Base-by-base conservation (phyloP, 192 early-diverging fungal genomes). In the Piromyces finnis region DNA sequence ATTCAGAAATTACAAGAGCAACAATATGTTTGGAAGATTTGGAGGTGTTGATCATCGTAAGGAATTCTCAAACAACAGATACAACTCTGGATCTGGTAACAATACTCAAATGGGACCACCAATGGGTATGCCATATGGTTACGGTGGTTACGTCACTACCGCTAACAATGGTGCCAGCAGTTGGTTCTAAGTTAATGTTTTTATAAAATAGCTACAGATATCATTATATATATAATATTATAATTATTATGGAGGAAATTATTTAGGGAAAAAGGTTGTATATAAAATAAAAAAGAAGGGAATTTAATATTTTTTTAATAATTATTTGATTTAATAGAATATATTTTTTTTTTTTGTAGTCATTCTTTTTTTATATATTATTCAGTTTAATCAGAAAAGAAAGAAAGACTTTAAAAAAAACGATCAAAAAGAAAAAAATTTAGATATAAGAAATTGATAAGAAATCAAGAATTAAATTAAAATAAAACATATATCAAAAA, bases 141-240 rank as follows among this genome's bases (percentile, higher is more conserved):
- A 30, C 27, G 30, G 79, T 59, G 78, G 79, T 15, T 35, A 83
- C 82, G 82, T 82, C 59, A 29, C 85, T 82, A 30, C 79, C 79
- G 85, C 83, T n/a, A 82, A 80, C 86, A 86, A 86, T 78, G 81
- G 83, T 41, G 85, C 84, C 80, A 87, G 87, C 85, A 91, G 90
- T 88, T 91, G 90, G 90, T 91, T 91, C 87, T 91, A 89, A 82
- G 29, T 68, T 82, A 78, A 77, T 82, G 6, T 59, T 83, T 78
- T 79, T 82, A 79, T 85, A 83, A 28, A 80, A 84, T 16, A 68
- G 80, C 17, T 22, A 22, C 18, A 22, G 1, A 5, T 51, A 26
- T 22, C 26, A 9, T n/a, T 68, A 68, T 68, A 68, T 68, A 68
- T 68, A 68, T 68, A 68, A 68, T 68, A 68, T 68, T 68, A 68